Conservation (phyloP, 768 basidiomycete species). For the Fomitopsis pulvina region DNA sequence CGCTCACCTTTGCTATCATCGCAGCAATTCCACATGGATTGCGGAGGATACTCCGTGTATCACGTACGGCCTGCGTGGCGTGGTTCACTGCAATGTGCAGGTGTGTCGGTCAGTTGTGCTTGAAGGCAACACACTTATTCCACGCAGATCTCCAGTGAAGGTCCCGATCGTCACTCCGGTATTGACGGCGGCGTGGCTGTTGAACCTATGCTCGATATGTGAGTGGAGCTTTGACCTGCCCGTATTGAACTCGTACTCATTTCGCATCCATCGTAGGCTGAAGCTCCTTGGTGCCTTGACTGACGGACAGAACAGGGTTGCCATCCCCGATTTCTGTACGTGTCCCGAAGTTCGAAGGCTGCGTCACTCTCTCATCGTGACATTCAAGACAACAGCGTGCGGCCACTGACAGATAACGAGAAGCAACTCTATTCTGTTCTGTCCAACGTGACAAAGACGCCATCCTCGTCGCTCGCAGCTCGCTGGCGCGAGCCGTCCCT, state of each 20-base stretch:
- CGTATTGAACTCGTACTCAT: not conserved
- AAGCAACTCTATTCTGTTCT: constrained; percentile 60
- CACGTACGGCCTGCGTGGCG: constrained; percentile 91
- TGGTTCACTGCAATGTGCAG: constrained; percentile 81
- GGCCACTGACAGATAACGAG: constrained; percentile 62
- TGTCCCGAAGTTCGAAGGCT: constrained; percentile 8
- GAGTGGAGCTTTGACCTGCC: constrained; percentile 12
- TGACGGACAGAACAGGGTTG: constrained; percentile 49
- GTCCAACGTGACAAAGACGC: constrained; percentile 57
- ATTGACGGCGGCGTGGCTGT: constrained; percentile 83
- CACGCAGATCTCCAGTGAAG: constrained; percentile 55
- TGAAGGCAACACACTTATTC: not conserved
- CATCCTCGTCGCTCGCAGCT: constrained; percentile 62
- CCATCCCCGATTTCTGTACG: constrained; percentile 82
- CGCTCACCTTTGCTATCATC: not conserved
- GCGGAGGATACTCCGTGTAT: constrained; percentile 88
- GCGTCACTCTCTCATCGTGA: not conserved
- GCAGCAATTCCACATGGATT: constrained; percentile 95
- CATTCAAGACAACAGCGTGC: constrained; percentile 65
- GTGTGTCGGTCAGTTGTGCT: constrained; percentile 27
- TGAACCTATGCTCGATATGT: constrained; percentile 96
- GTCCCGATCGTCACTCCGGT: constrained; percentile 88
- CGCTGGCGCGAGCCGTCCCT: constrained; percentile 90
- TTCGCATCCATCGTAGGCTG: constrained; percentile 43
- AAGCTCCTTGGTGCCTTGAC: constrained; percentile 69